Evolutionary conservation across 768 basidiomycete genomes (phyloP), one percentile per base, ranked within the genome.

Genomic region (Boletus rubroflammeus): DNA sequence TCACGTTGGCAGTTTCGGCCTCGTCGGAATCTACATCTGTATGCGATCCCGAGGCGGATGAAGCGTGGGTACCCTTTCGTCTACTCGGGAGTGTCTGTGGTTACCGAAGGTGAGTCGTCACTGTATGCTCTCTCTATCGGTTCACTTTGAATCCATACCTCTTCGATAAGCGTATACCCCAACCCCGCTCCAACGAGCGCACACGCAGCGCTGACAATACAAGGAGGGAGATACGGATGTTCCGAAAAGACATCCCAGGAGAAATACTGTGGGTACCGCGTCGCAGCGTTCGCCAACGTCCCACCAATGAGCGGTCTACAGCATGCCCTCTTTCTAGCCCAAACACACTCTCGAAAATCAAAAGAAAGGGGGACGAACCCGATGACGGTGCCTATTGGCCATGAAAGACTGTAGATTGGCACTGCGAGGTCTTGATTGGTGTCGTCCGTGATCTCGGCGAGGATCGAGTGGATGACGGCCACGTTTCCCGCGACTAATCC

Each of bases 401-500:
- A 84, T 41, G 77, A 75, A 13, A 85, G 67, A 10, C 78, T 79
- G 58, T 81, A 85, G 13, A 85, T 71, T 3, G 84, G 79, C 60
- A 82, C 82, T 14, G 81, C 82, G 23, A 76, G 59, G 6, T 79
- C 77, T 67, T 84, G 81, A 56, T 88, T 85, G 8, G 79, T 80
- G 8, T 78, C 64, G 61, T 88, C 82, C 8, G 84, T 83, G 26
- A 87, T 71, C 65, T 87, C 85, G 3, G 80, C 78, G 0, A 88
- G 72, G 21, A 83, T 76, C 2, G 81, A 80, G 49, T 83, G 80
- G 29, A 86, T 75, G 8, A 85, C 84, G 9, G 83, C 82, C 38
- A 81, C 67, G 55, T 81, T 86, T 36, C 83, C 85, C 9, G 80
- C 78, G 55, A 81, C 76, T 23, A 83, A 63, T n/a, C 85, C 85